Evolutionary conservation across 129 eudicot genomes (phyloP), one percentile per base, ranked within the genome.

Genomic region (Tagetes erecta): DNA sequence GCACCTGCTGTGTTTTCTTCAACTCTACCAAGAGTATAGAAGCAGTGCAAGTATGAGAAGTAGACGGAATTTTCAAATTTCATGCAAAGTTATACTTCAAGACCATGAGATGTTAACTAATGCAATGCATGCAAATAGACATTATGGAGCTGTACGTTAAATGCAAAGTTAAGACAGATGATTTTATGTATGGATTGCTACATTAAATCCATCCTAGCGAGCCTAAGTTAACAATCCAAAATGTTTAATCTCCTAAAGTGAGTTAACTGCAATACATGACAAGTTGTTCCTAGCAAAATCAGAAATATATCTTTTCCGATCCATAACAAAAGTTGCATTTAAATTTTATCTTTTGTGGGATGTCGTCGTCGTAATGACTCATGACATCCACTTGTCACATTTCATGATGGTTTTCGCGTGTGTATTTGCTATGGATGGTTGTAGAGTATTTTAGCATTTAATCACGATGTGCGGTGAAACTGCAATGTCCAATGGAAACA

Each of bases 221-320:
- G 27, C 27, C 14, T 34, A 6, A 59, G 8, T 9, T 35, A 62
- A 12, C 3, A 4, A 62, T 62, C 67, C 67, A 62, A 35, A 35
- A 36, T 62, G 67, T 36, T 35, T 62, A 37, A 36, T 37, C 27
- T 62, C 67, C 44, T 35, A 62, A 36, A 62, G 30, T 36, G 45
- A 62, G 67, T 27, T 74, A 64, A 62, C 31, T 64, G 8, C 52
- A 65, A 30, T 45, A 64, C 73, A 74, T 47, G 30, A 39, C 65
- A 20, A 65, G 44, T 75, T 55, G 69, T 64, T 37, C 69, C 47
- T 37, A 36, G 3, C 68, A 39, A 40, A 76, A 76, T 60, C 49
- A 55, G 80, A 76, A n/a, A 76, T 34, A 34, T 42, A 34, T 67
- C 7, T 13, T 34, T 67, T 56, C 31, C 30, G 44, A 34, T 33